These are phyloP conservation scores for Apiospora malaysiana DNA, from an alignment of 2,329 filamentous ascomycete species.

Conservation along the genomic window DNA sequence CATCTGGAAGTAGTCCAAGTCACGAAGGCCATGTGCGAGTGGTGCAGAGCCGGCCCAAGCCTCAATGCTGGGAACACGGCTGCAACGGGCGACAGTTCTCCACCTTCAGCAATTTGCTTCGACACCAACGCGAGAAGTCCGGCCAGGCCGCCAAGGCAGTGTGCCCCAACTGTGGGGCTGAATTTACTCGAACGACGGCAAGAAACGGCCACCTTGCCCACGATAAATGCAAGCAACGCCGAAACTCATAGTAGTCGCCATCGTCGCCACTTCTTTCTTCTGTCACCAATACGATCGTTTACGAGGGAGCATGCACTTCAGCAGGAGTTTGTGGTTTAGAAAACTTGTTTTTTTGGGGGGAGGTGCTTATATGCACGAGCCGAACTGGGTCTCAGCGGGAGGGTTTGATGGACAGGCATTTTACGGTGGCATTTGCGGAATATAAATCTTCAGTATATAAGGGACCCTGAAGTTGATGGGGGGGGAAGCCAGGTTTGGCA, in stretches of 20 bases:
- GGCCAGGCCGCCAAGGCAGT: conserved; percentile 87
- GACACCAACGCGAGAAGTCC: conserved; percentile 93
- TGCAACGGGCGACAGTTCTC: conserved; percentile 96
- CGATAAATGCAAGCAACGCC: conserved; percentile 87
- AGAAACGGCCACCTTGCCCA: conserved; percentile 85
- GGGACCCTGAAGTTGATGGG: not conserved
- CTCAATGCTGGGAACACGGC: conserved; percentile 95
- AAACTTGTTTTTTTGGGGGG: not conserved
- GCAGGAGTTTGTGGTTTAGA: conserved; percentile 12
- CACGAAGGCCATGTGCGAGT: conserved; percentile 66
- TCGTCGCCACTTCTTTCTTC: not conserved
- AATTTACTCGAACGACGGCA: conserved; percentile 88
- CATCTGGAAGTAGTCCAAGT: conserved; percentile 40
- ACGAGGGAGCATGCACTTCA: conserved; percentile 4
- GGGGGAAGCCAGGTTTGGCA: not conserved
- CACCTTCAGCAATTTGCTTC: conserved; percentile 91
- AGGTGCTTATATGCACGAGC: not conserved
- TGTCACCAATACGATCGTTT: conserved; percentile 14
- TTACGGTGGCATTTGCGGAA: not conserved
- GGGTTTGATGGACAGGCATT: not conserved
- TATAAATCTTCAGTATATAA: conserved; percentile 16
- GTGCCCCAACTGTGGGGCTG: conserved; percentile 89
- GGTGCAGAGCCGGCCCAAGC: conserved; percentile 82
- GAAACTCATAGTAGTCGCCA: conserved; percentile 44
- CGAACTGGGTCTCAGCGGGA: not conserved